phyloP scores from a whole-genome alignment of 2,329 filamentous ascomycete species.

The Microcyclospora pomicola region DNA sequence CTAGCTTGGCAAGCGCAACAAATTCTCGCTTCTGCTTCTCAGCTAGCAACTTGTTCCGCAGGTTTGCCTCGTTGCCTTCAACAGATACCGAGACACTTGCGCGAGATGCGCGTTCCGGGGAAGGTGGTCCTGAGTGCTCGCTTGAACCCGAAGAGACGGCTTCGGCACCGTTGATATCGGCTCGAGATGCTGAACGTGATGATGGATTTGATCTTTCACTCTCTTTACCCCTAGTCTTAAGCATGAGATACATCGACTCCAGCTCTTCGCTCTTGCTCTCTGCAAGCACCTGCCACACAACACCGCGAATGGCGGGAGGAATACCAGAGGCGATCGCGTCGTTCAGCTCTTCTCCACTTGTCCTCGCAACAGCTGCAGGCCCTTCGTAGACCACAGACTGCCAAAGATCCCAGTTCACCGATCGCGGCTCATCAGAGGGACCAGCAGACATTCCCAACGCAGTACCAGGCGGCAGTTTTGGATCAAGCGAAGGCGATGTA shows the following conservation, averaged over 20 bases:
- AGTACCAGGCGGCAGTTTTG: slow-evolving; percentile 67
- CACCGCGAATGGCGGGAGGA: slow-evolving; percentile 86
- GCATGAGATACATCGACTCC: slow-evolving; percentile 71
- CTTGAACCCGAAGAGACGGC: slow-evolving; percentile 73
- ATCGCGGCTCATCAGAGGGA: slow-evolving; percentile 54
- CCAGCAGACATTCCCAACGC: slow-evolving; percentile 68
- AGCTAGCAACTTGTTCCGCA: slow-evolving; percentile 47
- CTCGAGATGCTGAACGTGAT: slow-evolving; percentile 10
- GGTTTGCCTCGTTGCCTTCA: slow-evolving; percentile 34
- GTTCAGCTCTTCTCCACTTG: slow-evolving; percentile 80
- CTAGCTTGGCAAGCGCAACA: slow-evolving; percentile 61
- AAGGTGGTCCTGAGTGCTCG: slow-evolving; percentile 63
- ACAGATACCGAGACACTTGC: slow-evolving; percentile 21
- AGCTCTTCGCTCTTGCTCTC: slow-evolving; percentile 89
- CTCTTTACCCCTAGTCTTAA: slow-evolving; percentile 66
- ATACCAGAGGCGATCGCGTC: slow-evolving; percentile 86
- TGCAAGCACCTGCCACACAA: slow-evolving; percentile 94
- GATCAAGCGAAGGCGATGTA: slow-evolving; percentile 51
- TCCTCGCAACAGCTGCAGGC: slow-evolving; percentile 71
- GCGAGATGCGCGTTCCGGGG: slow-evolving; percentile 37
- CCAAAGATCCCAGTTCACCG: slow-evolving; percentile 99
- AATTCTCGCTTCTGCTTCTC: slow-evolving; percentile 67
- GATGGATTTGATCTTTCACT: slow-evolving; percentile 39
- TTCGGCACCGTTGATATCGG: slow-evolving; percentile 46
- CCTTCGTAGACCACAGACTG: slow-evolving; percentile 92